phyloP scores from a whole-genome alignment of 805 yeast genomes.

The Sugiyamaella americana region DNA sequence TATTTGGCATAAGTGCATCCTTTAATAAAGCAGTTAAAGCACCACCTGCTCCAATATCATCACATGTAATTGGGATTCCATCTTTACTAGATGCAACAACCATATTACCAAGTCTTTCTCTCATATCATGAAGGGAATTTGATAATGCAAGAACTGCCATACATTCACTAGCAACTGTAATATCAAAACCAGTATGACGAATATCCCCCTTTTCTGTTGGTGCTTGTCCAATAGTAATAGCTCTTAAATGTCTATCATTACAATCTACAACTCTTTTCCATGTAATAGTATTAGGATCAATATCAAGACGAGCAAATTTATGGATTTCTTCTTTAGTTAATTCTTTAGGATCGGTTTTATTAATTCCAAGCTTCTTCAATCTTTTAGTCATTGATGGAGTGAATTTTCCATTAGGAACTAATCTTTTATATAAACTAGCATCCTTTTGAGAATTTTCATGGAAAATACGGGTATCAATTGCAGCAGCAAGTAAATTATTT shows the following conservation, averaged over 20 bases:
- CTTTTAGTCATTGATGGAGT: slow-evolving; percentile 75
- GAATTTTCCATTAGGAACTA: slow-evolving; percentile 84
- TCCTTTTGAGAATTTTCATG: slow-evolving; percentile 87
- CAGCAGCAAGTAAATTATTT: slow-evolving; percentile 89
- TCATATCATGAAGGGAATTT: slow-evolving; percentile 70
- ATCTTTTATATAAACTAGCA: slow-evolving; percentile 70
- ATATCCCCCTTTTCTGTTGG: slow-evolving; percentile 87
- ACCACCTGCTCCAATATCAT: slow-evolving; percentile 93
- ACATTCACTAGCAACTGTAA: slow-evolving; percentile 91
- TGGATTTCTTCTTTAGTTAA: slow-evolving; percentile 70
- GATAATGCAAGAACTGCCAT: slow-evolving; percentile 94
- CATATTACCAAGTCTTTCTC: slow-evolving; percentile 80
- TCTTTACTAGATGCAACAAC: slow-evolving; percentile 75
- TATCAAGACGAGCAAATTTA: slow-evolving; percentile 74
- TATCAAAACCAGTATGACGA: slow-evolving; percentile 88
- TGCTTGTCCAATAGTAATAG: slow-evolving; percentile 84
- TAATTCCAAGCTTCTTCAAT: slow-evolving; percentile 72
- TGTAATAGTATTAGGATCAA: slow-evolving; percentile 84
- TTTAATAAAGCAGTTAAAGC: slow-evolving; percentile 90
- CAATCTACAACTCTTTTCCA: slow-evolving; percentile 92
- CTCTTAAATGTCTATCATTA: slow-evolving; percentile 87
- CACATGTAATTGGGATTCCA: slow-evolving; percentile 85
- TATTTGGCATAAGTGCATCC: slow-evolving; percentile 92
- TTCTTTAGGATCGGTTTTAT: slow-evolving; percentile 70
- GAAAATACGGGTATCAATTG: slow-evolving; percentile 94